Evolutionary conservation across 345 rosid genomes (phyloP).

Genomic region (Luvunga scandens): DNA sequence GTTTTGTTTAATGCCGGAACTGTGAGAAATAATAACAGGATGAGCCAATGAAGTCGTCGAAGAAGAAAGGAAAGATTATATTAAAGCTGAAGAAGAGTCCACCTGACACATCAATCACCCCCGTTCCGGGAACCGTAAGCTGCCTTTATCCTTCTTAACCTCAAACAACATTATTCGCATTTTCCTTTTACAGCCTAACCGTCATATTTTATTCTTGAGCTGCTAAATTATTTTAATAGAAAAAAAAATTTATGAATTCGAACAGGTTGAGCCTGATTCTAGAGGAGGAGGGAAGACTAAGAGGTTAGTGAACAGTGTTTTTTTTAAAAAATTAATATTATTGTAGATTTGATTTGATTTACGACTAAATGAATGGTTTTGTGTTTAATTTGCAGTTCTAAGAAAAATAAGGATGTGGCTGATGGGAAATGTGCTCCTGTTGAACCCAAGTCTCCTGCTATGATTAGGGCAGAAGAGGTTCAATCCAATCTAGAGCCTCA

Average conservation of each 20-base stretch:
- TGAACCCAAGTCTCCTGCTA: constrained; percentile 42
- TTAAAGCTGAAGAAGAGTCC: constrained; percentile 33
- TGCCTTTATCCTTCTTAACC: not conserved
- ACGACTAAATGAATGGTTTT: not conserved
- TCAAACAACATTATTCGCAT: not conserved
- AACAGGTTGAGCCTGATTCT: constrained; percentile 37
- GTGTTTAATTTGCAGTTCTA: constrained; percentile 34
- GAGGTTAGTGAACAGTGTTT: constrained; percentile 36
- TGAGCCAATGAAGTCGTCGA: constrained; percentile 8
- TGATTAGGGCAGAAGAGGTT: constrained; percentile 58
- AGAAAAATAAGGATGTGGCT: constrained; percentile 20
- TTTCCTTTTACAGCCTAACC: not conserved
- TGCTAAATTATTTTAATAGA: not conserved
- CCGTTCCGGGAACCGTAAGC: constrained; percentile 17
- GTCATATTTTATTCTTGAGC: not conserved
- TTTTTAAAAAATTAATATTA: not conserved
- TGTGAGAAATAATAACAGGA: not conserved
- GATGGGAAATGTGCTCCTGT: constrained; percentile 19
- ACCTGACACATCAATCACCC: constrained; percentile 25
- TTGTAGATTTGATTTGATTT: not conserved
- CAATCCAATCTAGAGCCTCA: constrained; percentile 55
- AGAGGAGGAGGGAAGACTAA: constrained; percentile 32
- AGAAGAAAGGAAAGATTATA: constrained; percentile 20
- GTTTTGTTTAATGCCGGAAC: not conserved
- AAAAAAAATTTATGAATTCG: not conserved